A percentile compares a stretch with the other conserved stretches of the same genome.
phyloP scores from a whole-genome alignment of 768 basidiomycete genomes.

The Naganishia onofrii region DNA sequence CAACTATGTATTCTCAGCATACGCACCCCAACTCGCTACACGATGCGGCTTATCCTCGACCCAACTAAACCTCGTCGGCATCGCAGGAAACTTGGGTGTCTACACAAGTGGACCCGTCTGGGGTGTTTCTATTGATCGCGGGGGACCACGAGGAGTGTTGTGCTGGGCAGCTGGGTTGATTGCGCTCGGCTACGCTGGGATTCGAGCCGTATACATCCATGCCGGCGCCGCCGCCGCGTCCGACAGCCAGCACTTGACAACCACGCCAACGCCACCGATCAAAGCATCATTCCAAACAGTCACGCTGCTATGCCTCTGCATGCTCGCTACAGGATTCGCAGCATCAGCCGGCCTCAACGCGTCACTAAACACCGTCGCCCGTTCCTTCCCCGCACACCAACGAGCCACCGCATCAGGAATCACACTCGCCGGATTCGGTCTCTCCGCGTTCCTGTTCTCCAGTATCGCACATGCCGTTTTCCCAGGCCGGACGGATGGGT shows the following conservation, averaged over 20 bases:
- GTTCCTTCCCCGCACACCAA: conserved; percentile 71
- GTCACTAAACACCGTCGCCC: conserved; percentile 78
- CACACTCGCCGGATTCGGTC: conserved; percentile 81
- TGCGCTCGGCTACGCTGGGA: conserved; percentile 70
- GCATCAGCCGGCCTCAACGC: conserved; percentile 69
- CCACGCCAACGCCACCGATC: background rate
- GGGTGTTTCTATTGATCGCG: conserved; percentile 73
- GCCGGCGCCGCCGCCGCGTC: background rate
- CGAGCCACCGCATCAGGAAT: conserved; percentile 72
- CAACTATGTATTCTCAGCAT: conserved; percentile 58
- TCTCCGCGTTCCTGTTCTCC: conserved; percentile 88
- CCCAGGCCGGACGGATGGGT: conserved; percentile 72
- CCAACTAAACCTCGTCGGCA: conserved; percentile 71
- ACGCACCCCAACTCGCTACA: conserved; percentile 80
- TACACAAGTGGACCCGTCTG: conserved; percentile 70
- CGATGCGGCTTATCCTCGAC: conserved; percentile 74
- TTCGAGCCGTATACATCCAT: conserved; percentile 64
- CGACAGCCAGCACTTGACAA: too few species aligned
- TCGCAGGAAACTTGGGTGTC: conserved; percentile 63
- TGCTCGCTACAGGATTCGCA: conserved; percentile 72
- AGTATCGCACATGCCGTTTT: conserved; percentile 68
- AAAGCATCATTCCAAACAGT: background rate
- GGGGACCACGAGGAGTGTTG: conserved; percentile 60
- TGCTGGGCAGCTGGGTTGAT: background rate
- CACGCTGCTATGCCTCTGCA: conserved; percentile 59